Evolutionary conservation across 345 rosid species (phyloP).

Genomic region (Zanthoxylum bungeanum): DNA sequence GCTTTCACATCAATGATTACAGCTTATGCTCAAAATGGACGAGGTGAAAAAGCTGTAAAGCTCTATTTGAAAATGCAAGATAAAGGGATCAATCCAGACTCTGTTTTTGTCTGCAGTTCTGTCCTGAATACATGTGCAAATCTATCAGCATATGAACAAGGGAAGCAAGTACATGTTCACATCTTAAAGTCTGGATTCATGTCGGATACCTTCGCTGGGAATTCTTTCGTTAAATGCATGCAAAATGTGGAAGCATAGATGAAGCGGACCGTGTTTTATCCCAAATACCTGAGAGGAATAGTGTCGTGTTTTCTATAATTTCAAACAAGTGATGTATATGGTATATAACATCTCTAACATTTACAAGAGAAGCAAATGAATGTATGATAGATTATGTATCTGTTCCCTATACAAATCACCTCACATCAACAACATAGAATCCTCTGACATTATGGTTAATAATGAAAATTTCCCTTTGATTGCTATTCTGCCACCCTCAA

Average conservation of each 20-base stretch:
- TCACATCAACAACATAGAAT: conserved; percentile 56
- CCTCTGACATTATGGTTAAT: conserved; percentile 74
- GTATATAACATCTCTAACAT: too few species aligned
- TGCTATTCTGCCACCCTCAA: conserved; percentile 75
- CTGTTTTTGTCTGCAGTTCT: conserved; percentile 64
- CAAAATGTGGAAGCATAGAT: conserved; percentile 68
- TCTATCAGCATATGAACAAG: conserved; percentile 67
- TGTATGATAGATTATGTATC: too few species aligned
- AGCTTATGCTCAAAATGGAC: conserved; percentile 51
- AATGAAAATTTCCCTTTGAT: conserved; percentile 79
- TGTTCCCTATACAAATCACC: not conserved
- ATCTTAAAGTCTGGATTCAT: conserved; percentile 53
- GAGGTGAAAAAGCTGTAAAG: conserved; percentile 64
- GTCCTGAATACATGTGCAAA: conserved; percentile 62
- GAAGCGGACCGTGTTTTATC: conserved; percentile 45
- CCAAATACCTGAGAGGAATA: conserved; percentile 48
- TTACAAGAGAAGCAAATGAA: conserved; percentile 21
- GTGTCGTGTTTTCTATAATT: conserved; percentile 50
- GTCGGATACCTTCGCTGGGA: conserved; percentile 51
- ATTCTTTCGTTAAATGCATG: conserved; percentile 68
- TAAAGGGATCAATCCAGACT: conserved; percentile 45
- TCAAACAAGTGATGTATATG: conserved; percentile 12
- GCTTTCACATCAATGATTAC: conserved; percentile 56
- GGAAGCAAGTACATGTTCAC: conserved; percentile 62
- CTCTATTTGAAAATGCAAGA: conserved; percentile 43